Evolutionary conservation across 805 yeast species (phyloP).

Genomic region (Yarrowia sp.): DNA sequence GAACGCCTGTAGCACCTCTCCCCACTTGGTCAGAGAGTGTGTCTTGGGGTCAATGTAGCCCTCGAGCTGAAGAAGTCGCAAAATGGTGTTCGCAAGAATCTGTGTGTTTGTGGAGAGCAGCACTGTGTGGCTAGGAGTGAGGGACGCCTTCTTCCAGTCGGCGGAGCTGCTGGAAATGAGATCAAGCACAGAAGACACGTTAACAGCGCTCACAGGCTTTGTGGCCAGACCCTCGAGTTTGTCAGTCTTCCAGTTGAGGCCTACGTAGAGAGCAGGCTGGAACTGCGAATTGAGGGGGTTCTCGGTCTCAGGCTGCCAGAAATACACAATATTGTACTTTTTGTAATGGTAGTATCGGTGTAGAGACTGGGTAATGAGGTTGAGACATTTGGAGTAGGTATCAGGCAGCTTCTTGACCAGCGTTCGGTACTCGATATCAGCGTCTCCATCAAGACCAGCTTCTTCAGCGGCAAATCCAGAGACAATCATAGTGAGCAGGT

Average conservation of each 20-base stretch:
- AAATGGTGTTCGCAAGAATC: slow-evolving; percentile 52
- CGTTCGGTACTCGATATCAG: slow-evolving; percentile 54
- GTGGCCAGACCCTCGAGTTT: background rate
- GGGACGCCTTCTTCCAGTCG: slow-evolving; percentile 14
- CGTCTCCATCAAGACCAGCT: slow-evolving; percentile 63
- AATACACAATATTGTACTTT: slow-evolving; percentile 56
- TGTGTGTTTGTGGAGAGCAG: slow-evolving; percentile 45
- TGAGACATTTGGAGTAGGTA: slow-evolving; percentile 59
- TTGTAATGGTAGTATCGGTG: slow-evolving; percentile 82
- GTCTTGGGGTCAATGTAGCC: slow-evolving; percentile 44
- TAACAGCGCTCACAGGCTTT: background rate
- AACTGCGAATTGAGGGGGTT: slow-evolving; percentile 28
- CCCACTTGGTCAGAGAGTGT: slow-evolving; percentile 50
- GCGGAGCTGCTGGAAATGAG: slow-evolving; percentile 34
- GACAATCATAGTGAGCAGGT: slow-evolving; percentile 62
- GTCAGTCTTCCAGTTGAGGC: slow-evolving; percentile 14
- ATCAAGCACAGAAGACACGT: slow-evolving; percentile 36
- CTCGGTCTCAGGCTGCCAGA: slow-evolving; percentile 37
- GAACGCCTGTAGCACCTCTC: slow-evolving; percentile 43
- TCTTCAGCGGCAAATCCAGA: slow-evolving; percentile 61
- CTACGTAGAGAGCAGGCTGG: slow-evolving; percentile 26
- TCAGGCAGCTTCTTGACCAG: slow-evolving; percentile 43
- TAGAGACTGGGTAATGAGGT: slow-evolving; percentile 64
- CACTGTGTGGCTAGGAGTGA: slow-evolving; percentile 28
- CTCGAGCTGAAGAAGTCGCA: slow-evolving; percentile 51